Percentiles rank a stretch among this genome's conserved stretches.
phyloP scores from a whole-genome alignment of 2,329 filamentous ascomycete genomes.

The Aspergillus jensenii region DNA sequence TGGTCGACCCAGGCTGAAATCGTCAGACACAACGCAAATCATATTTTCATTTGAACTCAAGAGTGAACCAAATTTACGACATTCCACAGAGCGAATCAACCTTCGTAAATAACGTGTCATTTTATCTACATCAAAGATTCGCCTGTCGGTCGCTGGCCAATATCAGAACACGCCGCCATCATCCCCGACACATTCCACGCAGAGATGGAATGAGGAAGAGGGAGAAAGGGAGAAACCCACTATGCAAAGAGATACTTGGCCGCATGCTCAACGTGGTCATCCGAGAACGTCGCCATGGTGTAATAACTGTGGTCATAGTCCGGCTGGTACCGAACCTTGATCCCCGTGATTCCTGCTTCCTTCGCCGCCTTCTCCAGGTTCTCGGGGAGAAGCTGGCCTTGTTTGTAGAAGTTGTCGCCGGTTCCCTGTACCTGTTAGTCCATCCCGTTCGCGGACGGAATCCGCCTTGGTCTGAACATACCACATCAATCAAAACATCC shows the following conservation, averaged over 20 bases:
- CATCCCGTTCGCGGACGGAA: neutral
- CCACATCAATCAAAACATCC: slow-evolving; percentile 83
- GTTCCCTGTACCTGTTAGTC: slow-evolving; percentile 62
- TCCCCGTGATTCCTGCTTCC: slow-evolving; percentile 68
- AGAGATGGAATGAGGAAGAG: slow-evolving; percentile 13
- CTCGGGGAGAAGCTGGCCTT: slow-evolving; percentile 87
- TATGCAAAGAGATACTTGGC: slow-evolving; percentile 75
- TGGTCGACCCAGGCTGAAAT: too few species aligned
- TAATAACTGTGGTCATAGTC: slow-evolving; percentile 98
- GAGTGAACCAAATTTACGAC: too few species aligned
- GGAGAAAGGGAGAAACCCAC: slow-evolving; percentile 34
- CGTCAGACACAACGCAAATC: too few species aligned
- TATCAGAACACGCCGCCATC: slow-evolving; percentile 13
- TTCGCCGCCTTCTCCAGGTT: slow-evolving; percentile 81
- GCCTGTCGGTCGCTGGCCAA: slow-evolving; percentile 8
- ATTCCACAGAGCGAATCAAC: too few species aligned
- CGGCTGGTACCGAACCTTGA: slow-evolving; percentile 80
- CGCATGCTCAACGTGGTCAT: slow-evolving; percentile 88
- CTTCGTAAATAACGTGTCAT: neutral
- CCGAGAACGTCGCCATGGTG: slow-evolving; percentile 87
- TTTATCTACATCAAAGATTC: slow-evolving; percentile 7
- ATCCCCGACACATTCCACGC: slow-evolving; percentile 9
- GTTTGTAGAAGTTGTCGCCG: slow-evolving; percentile 94
- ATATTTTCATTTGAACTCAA: too few species aligned
- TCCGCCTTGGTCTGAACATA: slow-evolving; percentile 43